Conservation (phyloP, 2,329 filamentous ascomycete species). For the Purpureocillium lavendulum region DNA sequence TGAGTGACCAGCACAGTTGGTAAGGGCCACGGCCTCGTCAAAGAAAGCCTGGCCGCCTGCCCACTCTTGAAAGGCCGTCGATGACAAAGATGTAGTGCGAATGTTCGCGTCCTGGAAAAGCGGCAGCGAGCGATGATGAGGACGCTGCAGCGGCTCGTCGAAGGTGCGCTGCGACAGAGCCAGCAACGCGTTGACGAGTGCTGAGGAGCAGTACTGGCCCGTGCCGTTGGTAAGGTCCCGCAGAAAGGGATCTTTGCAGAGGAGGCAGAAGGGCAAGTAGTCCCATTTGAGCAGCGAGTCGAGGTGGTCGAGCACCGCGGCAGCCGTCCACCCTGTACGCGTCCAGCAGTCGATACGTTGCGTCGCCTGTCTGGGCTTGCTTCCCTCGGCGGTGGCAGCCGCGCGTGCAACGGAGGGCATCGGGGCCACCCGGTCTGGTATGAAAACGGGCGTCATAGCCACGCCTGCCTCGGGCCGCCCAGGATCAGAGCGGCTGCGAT, state of each 20-base stretch:
- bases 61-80: too few relatives aligned
- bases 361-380: too few relatives aligned
- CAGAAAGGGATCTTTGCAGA: conserved; percentile 14
- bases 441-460: too few relatives aligned
- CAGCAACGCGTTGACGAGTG: conserved; percentile 7
- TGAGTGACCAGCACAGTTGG: background rate
- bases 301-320: conserved; percentile 4
- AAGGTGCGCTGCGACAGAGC: conserved; percentile 3
- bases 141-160: background rate
- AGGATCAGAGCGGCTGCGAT: background rate
- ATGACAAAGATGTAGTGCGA: too few relatives aligned
- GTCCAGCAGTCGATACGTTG: too few relatives aligned
- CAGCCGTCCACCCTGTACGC: conserved; percentile 3
- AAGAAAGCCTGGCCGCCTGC: conserved; percentile 2
- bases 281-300: conserved; percentile 6
- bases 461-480: too few relatives aligned
- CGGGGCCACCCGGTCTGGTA: too few relatives aligned
- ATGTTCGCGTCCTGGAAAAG: too few relatives aligned
- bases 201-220: conserved; percentile 7
- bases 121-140: too few relatives aligned
- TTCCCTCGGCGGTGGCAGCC: too few relatives aligned
- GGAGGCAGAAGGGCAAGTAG: conserved; percentile 8
- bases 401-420: too few relatives aligned
- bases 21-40: background rate
- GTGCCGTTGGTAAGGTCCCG: background rate